Base-by-base conservation (phyloP, 371 early-diverging fungal species). In the Rhizopus delemar region DNA sequence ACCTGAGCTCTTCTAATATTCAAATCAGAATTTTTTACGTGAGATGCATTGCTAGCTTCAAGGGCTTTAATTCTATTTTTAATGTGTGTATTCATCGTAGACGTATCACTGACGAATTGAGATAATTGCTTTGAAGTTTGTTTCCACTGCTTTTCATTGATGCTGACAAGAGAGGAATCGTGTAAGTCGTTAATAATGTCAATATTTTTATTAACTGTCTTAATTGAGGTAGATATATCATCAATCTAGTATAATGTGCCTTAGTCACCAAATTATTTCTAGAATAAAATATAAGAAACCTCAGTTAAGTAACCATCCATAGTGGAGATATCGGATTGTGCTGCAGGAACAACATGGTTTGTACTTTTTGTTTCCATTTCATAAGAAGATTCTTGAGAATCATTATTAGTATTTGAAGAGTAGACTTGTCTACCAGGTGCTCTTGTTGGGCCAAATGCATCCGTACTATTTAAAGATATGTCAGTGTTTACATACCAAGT, bases 151-250 rank as follows among this genome's bases (percentile, higher is more conserved):
- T 83, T 75, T 55, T 90, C 89, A 55, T 74, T 84, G 35, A 86
- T 86, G 13, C 73, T 79, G 51, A 80, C 83, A 49, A 90, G 64
- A 0, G 89, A 84, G 36, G 75, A 68, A 57, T 83, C 75, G 55
- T 89, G 91, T 8, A 87, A 65, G 34, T 76, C 73, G 50, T 84
- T 85, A 39, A 90, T 87, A 49, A 72, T 62, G 8, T 70, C 79
- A 58, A 90, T 80, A 50, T 78, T 83, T 13, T 69, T 67, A 59
- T 87, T 79, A 0, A 88, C 68, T 36, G 71, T 60, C 48, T 78
- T 65, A 41, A 90, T 84, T 15, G 79, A 74, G 36, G 82, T 81
- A 36, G 82, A 77, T 33, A 88, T 80, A 31, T 69, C 72, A 41
- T 79, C 81, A 32, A 89, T 77, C 89, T 88, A 66, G 34, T 33